Evolutionary conservation across 441 rosid genomes (phyloP), one percentile per base, ranked within the genome.

Genomic region (Lagerstroemia fauriei): DNA sequence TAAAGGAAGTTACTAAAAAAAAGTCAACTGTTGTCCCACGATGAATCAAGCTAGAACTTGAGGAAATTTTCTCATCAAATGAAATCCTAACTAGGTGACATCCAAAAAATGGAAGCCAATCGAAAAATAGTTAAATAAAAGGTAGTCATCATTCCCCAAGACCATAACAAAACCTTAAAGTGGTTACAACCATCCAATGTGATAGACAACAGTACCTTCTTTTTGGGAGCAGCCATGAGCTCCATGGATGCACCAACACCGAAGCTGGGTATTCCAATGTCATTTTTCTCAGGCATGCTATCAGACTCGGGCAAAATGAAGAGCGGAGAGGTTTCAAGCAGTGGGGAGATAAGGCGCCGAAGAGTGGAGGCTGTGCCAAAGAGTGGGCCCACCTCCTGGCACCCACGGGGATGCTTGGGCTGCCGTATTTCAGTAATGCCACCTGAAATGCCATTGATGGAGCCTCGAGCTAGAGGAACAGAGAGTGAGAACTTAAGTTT

Each of bases 181-280:
- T 74, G 20, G 48, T 41, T 53, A 72, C 34, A 81, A 61, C 72
- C 65, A 44, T 47, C 14, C 20, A 20, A n/a, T 70, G 3, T 8
- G 63, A 56, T 7, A 68, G 22, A 11, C 1, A 1, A 24, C 27
- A 0, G 69, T 78, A 91, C 98, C 94, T 90, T 95, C 85, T 76
- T 92, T 83, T 91, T 95, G 12, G 97, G 98, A 41, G 91, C 97
- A 76, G 95, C 98, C 98, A 95, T 95, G 75, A 95, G 91, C 80
- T 95, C 98, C 93, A 94, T 89, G 76, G 90, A 85, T 79, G 93
- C 93, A 72, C 77, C 85, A 29, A 86, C 83, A 1, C 84, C 76
- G 77, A 88, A 92, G 84, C 77, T 81, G 2, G 92, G 92, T 47
- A 86, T 69, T 71, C 89, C 92, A 13, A 85, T 84, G 31, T 88